These are phyloP conservation scores for Vicia sativa DNA, from an alignment of 306 rosid species.

Conservation along the genomic window DNA sequence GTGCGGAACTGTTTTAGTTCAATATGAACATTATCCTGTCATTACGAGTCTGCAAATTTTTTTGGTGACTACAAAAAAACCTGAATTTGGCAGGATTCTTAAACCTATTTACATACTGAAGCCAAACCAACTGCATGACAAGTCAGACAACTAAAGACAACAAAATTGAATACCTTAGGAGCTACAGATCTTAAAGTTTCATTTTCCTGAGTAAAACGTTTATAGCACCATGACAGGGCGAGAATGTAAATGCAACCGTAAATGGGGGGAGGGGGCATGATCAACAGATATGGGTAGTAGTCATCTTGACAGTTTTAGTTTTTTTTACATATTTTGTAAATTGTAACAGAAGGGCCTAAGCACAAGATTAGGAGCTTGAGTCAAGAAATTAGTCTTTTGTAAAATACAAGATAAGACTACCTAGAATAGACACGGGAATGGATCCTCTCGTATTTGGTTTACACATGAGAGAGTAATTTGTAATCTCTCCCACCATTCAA, in stretches of 20 bases:
- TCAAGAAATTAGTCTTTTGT: neutral
- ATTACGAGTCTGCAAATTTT: neutral
- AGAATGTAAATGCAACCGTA: neutral
- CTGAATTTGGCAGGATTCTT: neutral
- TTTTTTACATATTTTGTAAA: neutral
- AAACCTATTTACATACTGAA: conserved; percentile 29
- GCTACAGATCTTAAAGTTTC: conserved; percentile 16
- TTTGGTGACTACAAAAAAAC: conserved; percentile 14
- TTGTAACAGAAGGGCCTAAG: neutral
- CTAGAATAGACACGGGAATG: neutral
- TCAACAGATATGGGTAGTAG: neutral
- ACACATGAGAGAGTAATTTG: too few species aligned
- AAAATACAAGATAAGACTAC: conserved; percentile 9
- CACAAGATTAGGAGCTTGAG: neutral
- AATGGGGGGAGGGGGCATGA: neutral
- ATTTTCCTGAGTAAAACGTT: conserved; percentile 24
- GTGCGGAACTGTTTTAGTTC: neutral
- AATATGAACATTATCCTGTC: too few species aligned
- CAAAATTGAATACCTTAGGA: conserved; percentile 19
- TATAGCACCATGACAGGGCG: conserved; percentile 4
- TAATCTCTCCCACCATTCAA: too few species aligned
- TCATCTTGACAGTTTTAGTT: neutral
- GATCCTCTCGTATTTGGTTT: too few species aligned
- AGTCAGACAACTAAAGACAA: conserved; percentile 30
- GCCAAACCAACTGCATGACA: conserved; percentile 17